Evolutionary conservation across 2,329 filamentous ascomycete species (phyloP).

Genomic region (Metarhizium rileyi): DNA sequence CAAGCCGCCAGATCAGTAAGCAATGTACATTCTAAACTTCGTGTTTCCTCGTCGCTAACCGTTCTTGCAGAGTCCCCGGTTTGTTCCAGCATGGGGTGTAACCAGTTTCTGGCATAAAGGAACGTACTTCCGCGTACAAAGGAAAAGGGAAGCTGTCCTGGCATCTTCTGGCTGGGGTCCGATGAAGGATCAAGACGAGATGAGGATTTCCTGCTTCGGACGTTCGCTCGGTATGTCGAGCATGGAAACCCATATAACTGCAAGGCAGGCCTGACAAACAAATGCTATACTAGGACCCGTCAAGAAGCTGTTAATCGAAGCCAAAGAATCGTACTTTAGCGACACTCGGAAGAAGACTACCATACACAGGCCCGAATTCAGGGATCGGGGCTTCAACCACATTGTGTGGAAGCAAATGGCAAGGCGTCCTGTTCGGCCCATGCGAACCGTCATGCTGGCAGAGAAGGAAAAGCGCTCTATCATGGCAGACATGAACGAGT

Average conservation of each 20-base stretch:
- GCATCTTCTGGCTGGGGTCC: constrained; percentile 24
- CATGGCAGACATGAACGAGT: constrained; percentile 66
- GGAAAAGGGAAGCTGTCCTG: constrained; percentile 33
- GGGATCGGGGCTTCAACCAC: constrained; percentile 35
- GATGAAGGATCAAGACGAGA: constrained; percentile 41
- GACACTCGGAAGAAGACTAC: constrained; percentile 47
- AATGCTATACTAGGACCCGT: constrained; percentile 34
- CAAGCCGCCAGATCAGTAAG: constrained; percentile 27
- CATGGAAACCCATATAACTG: background rate
- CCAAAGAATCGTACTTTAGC: constrained; percentile 41
- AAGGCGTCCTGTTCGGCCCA: constrained; percentile 56
- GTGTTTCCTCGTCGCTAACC: background rate
- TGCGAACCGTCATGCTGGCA: constrained; percentile 68
- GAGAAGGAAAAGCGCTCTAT: constrained; percentile 54
- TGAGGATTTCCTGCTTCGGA: constrained; percentile 46
- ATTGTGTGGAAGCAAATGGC: constrained; percentile 47
- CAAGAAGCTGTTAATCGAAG: constrained; percentile 43
- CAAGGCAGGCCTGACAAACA: background rate
- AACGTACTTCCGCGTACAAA: constrained; percentile 37
- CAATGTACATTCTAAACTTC: background rate
- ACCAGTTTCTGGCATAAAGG: constrained; percentile 46
- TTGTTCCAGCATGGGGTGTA: constrained; percentile 41
- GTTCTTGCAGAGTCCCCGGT: constrained; percentile 34
- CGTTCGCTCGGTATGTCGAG: constrained; percentile 23
- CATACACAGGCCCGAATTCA: constrained; percentile 43